These are phyloP conservation scores for Fusarium lyarnte DNA, from an alignment of 2,329 filamentous ascomycete genomes.

Conservation along the genomic window DNA sequence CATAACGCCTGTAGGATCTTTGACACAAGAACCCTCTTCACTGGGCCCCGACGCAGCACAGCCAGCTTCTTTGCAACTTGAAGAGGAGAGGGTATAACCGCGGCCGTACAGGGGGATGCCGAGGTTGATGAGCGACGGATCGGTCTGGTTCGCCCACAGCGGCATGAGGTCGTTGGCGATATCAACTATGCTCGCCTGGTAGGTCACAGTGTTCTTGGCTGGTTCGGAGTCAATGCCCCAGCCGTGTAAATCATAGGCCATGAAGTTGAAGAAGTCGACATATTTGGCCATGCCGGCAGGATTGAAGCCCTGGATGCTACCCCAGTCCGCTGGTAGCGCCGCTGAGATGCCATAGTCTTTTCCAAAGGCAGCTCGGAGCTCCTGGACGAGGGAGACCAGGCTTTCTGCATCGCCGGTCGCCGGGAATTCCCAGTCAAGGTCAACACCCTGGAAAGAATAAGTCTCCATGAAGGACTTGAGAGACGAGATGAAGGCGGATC, in stretches of 20 bases:
- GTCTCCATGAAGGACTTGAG: neutral
- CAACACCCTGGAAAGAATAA: neutral
- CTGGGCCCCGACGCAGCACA: neutral
- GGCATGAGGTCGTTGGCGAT: neutral
- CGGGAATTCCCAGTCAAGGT: neutral
- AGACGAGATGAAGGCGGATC: neutral
- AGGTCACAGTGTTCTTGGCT: neutral
- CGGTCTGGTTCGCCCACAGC: neutral
- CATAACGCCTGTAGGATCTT: neutral
- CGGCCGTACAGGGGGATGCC: neutral
- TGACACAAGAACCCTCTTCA: neutral
- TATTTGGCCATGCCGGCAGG: neutral
- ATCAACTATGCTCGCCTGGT: neutral
- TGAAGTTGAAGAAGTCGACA: neutral
- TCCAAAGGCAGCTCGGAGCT: neutral
- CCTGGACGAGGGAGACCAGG: neutral
- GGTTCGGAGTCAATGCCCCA: neutral
- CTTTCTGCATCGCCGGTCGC: neutral
- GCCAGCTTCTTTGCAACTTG: neutral
- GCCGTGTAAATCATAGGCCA: neutral
- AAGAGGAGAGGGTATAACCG: neutral
- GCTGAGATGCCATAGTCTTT: neutral
- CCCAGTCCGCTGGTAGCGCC: neutral
- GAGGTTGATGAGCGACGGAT: neutral
- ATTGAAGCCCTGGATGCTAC: neutral